Conservation (phyloP, 257 asterid species). For the Plantago major region DNA sequence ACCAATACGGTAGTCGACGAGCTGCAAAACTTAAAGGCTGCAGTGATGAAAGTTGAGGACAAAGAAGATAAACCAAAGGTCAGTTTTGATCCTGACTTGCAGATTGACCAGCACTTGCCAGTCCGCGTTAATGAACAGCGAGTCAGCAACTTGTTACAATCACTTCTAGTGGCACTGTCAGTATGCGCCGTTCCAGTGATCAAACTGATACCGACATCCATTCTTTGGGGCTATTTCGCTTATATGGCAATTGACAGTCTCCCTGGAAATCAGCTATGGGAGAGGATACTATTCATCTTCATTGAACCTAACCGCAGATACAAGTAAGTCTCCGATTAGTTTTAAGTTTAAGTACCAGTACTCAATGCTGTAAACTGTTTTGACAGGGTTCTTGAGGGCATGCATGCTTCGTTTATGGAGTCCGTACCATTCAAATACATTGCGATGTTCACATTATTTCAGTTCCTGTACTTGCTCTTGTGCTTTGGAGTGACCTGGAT, state of each 20-base stretch:
- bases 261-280: slow-evolving; percentile 63
- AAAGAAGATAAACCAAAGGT: slow-evolving; percentile 19
- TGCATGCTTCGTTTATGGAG: slow-evolving; percentile 59
- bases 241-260: slow-evolving; percentile 74
- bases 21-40: slow-evolving; percentile 44
- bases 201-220: slow-evolving; percentile 50
- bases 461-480: slow-evolving; percentile 34
- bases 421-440: slow-evolving; percentile 48
- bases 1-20: slow-evolving; percentile 31
- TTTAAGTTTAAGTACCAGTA: neutral
- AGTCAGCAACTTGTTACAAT: slow-evolving; percentile 57
- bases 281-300: slow-evolving; percentile 44
- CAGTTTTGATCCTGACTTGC: slow-evolving; percentile 39
- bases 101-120: slow-evolving; percentile 46
- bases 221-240: slow-evolving; percentile 64
- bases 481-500: slow-evolving; percentile 66
- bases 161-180: slow-evolving; percentile 44
- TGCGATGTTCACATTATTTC: slow-evolving; percentile 46
- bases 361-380: neutral
- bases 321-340: slow-evolving; percentile 27
- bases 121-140: slow-evolving; percentile 69
- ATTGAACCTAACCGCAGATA: slow-evolving; percentile 44
- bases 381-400: slow-evolving; percentile 42
- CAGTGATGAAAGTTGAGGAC: slow-evolving; percentile 36
- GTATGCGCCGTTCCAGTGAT: slow-evolving; percentile 49